A percentile compares a stretch with the other conserved stretches of the same genome.
phyloP scores from a whole-genome alignment of 768 basidiomycete genomes.

The Candolleomyces efflorescens region DNA sequence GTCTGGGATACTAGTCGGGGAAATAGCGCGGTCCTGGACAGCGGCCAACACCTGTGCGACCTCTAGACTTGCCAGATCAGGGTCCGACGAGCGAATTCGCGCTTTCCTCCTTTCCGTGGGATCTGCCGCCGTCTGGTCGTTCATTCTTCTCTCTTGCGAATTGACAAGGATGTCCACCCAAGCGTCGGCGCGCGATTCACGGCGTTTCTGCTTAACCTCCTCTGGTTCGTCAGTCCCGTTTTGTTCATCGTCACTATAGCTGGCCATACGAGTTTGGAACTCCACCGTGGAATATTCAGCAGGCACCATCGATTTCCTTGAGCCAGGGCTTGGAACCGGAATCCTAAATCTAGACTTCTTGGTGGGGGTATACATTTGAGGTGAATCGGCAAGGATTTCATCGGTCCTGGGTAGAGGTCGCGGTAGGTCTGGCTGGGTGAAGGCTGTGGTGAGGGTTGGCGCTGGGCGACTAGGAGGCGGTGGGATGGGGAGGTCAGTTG shows the following conservation, averaged over 20 bases:
- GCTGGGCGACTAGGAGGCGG: conserved; percentile 14
- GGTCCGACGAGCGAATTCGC: conserved; percentile 39
- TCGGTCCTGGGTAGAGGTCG: conserved; percentile 26
- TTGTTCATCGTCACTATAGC: conserved; percentile 49
- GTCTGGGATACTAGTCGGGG: conserved; percentile 30
- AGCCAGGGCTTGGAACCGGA: conserved; percentile 52
- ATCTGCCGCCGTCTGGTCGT: conserved; percentile 36
- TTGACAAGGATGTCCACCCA: conserved; percentile 88
- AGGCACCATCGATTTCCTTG: conserved; percentile 45
- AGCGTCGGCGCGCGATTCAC: conserved; percentile 61
- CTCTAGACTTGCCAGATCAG: conserved; percentile 70
- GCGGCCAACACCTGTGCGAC: conserved; percentile 68
- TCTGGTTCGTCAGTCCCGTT: conserved; percentile 30
- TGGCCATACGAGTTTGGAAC: conserved; percentile 77
- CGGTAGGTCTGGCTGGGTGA: conserved; percentile 15
- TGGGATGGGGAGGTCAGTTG: conserved; percentile 14
- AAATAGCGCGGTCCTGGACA: conserved; percentile 36
- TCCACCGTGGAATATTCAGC: conserved; percentile 81
- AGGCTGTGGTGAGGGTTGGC: neutral
- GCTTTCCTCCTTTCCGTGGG: conserved; percentile 25
- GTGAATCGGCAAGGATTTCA: conserved; percentile 30
- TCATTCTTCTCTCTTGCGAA: conserved; percentile 46
- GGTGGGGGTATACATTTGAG: conserved; percentile 23
- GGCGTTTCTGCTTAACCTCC: conserved; percentile 41
- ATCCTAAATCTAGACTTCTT: conserved; percentile 57